Evolutionary conservation across 257 asterid genomes (phyloP).

Genomic region (Rubia yunnanensis): DNA sequence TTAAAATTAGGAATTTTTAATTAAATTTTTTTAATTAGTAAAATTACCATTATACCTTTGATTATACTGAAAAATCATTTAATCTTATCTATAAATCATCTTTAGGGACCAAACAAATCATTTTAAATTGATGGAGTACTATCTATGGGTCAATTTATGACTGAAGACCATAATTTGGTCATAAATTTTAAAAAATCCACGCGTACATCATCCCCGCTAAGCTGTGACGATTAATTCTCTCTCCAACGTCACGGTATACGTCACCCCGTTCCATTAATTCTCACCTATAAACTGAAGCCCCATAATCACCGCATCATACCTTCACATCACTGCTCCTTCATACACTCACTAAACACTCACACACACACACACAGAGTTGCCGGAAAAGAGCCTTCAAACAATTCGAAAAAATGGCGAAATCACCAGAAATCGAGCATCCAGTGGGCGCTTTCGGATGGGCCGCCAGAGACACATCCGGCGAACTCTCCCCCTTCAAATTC

Average conservation of each 20-base stretch:
- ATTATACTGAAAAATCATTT: too few relatives aligned
- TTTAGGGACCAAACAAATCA: too few relatives aligned
- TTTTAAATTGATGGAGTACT: too few relatives aligned
- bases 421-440: conserved; percentile 35
- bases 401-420: conserved; percentile 23
- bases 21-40: too few relatives aligned
- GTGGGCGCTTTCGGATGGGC: conserved; percentile 46
- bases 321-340: not conserved
- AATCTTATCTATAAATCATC: too few relatives aligned
- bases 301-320: not conserved
- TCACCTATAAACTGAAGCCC: not conserved
- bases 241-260: conserved; percentile 11
- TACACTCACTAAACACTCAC: not conserved
- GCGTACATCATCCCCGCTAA: not conserved
- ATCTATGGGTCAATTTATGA: not conserved
- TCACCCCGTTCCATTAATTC: not conserved
- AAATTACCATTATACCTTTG: too few relatives aligned
- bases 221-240: conserved; percentile 9
- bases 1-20: too few relatives aligned
- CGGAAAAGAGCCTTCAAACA: not conserved
- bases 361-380: not conserved
- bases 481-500: conserved; percentile 27
- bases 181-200: not conserved
- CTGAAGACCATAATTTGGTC: not conserved
- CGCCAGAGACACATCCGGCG: conserved; percentile 28